Evolutionary conservation across 2,329 filamentous ascomycete species (phyloP).

Genomic region (Fusarium brevicatenulatum): DNA sequence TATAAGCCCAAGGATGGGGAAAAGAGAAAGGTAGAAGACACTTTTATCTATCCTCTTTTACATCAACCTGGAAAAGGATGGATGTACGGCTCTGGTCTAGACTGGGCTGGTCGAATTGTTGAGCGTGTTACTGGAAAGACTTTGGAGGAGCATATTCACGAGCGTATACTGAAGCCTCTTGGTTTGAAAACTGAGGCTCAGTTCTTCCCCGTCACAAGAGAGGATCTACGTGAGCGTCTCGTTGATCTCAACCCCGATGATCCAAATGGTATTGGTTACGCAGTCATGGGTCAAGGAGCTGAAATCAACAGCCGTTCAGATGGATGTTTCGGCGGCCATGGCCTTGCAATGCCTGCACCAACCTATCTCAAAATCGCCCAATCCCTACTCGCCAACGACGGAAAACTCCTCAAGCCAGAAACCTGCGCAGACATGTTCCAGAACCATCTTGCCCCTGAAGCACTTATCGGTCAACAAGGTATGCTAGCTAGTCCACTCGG

Average conservation of each 20-base stretch:
- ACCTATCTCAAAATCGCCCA: slow-evolving; percentile 58
- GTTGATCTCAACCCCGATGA: slow-evolving; percentile 54
- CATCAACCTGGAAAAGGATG: slow-evolving; percentile 63
- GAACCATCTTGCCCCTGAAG: slow-evolving; percentile 54
- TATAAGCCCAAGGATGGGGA: slow-evolving; percentile 34
- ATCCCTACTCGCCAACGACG: slow-evolving; percentile 60
- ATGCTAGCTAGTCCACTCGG: slow-evolving; percentile 48
- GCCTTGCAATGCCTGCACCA: slow-evolving; percentile 49
- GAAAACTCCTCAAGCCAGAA: slow-evolving; percentile 54
- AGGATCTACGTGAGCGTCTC: slow-evolving; percentile 48
- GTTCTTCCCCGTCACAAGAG: slow-evolving; percentile 52
- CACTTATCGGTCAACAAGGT: slow-evolving; percentile 40
- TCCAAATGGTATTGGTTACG: slow-evolving; percentile 48
- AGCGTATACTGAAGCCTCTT: slow-evolving; percentile 57
- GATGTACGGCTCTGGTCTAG: slow-evolving; percentile 60
- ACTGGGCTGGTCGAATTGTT: slow-evolving; percentile 64
- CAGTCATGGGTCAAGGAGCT: slow-evolving; percentile 48
- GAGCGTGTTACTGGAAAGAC: slow-evolving; percentile 57
- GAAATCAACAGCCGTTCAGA: slow-evolving; percentile 47
- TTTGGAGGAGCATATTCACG: slow-evolving; percentile 56
- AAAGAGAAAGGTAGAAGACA: slow-evolving; percentile 52
- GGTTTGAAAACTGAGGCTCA: slow-evolving; percentile 50
- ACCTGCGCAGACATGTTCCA: slow-evolving; percentile 58
- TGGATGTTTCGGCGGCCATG: slow-evolving; percentile 58
- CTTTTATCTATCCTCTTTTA: slow-evolving; percentile 56